These are phyloP conservation scores for Debaryomyces tyrocola DNA, from an alignment of 805 yeast genomes.

Conservation along the genomic window DNA sequence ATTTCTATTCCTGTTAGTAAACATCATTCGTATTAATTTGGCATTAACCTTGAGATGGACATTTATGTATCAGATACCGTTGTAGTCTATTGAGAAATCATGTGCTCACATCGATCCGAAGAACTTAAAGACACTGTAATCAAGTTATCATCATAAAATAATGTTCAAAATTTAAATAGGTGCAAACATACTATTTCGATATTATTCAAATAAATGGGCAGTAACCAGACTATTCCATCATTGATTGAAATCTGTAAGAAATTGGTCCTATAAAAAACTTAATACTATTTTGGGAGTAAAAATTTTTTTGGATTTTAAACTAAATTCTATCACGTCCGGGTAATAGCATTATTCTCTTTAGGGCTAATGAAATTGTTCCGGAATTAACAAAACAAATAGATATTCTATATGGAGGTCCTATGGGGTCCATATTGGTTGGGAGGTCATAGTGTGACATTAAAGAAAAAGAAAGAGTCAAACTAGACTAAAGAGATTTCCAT, in stretches of 20 bases:
- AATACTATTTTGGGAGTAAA: neutral
- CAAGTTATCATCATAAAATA: slow-evolving; percentile 16
- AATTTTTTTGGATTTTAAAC: neutral
- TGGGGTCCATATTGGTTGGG: too few species aligned
- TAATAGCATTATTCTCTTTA: neutral
- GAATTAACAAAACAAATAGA: too few species aligned
- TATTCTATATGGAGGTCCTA: too few species aligned
- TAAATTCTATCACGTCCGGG: neutral
- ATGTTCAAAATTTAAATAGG: neutral
- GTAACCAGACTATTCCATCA: neutral
- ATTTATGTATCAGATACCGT: slow-evolving; percentile 78
- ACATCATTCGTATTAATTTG: neutral
- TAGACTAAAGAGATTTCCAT: too few species aligned
- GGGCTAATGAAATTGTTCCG: neutral
- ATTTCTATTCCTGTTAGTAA: slow-evolving; percentile 19
- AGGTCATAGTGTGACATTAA: too few species aligned
- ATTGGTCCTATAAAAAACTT: neutral
- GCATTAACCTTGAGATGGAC: neutral
- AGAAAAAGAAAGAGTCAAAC: too few species aligned
- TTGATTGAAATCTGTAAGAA: neutral
- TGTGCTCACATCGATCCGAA: slow-evolving; percentile 56
- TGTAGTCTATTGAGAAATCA: slow-evolving; percentile 88
- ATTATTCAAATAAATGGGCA: neutral
- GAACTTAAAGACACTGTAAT: slow-evolving; percentile 23
- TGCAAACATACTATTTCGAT: neutral